phyloP scores from a whole-genome alignment of 164 flowering plant species.

The Annona cherimola region DNA sequence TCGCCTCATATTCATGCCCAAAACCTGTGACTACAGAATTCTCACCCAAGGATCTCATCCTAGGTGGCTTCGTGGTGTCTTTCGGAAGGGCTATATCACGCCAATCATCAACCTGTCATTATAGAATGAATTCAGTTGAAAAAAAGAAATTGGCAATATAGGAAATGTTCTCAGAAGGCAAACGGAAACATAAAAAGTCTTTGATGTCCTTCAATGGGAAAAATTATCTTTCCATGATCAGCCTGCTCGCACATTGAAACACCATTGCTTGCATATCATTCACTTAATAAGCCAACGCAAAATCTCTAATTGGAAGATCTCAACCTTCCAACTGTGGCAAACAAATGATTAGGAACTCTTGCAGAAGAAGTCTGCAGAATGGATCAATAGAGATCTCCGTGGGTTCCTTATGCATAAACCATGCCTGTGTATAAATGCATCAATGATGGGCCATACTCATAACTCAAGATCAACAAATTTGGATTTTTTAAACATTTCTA shows the following conservation, averaged over 20 bases:
- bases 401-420: neutral
- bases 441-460: neutral
- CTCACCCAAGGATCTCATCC: slow-evolving; percentile 61
- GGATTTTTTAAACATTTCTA: neutral
- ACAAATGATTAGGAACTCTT: neutral
- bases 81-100: slow-evolving; percentile 88
- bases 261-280: neutral
- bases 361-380: neutral
- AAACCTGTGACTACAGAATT: slow-evolving; percentile 78
- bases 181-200: neutral
- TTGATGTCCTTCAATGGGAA: neutral
- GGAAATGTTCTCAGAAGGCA: neutral
- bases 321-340: neutral
- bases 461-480: neutral
- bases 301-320: neutral
- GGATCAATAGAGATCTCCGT: neutral
- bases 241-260: neutral
- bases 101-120: slow-evolving; percentile 92
- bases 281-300: neutral
- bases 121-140: neutral
- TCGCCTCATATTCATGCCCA: slow-evolving; percentile 68
- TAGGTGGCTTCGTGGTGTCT: slow-evolving; percentile 44
- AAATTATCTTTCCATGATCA: neutral
- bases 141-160: neutral
- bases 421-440: neutral